Evolutionary conservation across 345 rosid genomes (phyloP), one percentile per base, ranked within the genome.

Genomic region (Mallotus nudiflorus): DNA sequence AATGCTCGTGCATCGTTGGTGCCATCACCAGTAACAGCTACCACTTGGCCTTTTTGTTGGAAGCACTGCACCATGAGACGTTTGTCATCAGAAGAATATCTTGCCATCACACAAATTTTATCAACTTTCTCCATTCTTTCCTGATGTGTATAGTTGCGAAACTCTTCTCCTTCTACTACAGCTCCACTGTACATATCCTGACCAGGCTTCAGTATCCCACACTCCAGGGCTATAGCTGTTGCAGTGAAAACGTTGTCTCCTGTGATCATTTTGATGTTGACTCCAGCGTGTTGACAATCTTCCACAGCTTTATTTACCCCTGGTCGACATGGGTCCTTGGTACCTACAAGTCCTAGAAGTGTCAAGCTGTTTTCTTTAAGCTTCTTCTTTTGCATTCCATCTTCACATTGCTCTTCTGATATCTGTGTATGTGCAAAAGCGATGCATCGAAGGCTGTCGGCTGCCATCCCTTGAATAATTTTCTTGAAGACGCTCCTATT

Each of bases 1-100:
- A 91, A 75, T 0, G 95, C 91, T 0, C 86, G 90, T 15, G 97
- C 95, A 66, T 91, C 95, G 39, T 91, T 87, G 0, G 87, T 86
- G 2, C 91, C 95, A 37, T 91, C 97, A 0, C 91, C 89, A 0
- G 91, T 87, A 54, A 89, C 87, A 0, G 95, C 92, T 18, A 91
- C 95, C 4, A 86, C 92, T 44, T 82, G 88, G 2, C 88, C 90
- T 79, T 86, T 67, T 75, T 80, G 81, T 67, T 83, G 85, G 67
- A 91, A 73, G 75, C 92, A 82, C 60, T 91, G 82, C 48, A 91
- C 97, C 92, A 89, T 87, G 5, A 87, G 81, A 61, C 86, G 88
- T 42, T 87, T 91, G 62, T 91, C 92, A 1, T 81, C 68, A 0
- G 97, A 91, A 13, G 90, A 88, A 0, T 92, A 87, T 73, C 95